Base-by-base conservation (phyloP, 176 grass and related monocot species). In the Typha latifolia region DNA sequence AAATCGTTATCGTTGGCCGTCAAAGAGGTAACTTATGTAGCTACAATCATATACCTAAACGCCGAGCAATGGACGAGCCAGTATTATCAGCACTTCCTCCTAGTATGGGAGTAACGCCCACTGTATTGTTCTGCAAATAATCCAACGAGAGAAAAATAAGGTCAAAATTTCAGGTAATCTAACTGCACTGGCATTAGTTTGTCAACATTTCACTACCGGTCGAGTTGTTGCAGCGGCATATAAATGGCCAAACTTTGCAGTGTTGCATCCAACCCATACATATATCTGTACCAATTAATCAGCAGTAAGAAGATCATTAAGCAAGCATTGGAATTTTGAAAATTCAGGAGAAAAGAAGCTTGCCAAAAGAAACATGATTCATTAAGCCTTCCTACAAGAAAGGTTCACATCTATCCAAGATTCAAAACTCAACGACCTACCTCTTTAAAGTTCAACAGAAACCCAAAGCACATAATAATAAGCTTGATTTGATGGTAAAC, bases 41-140 rank as follows among this genome's bases (percentile, higher is more conserved):
- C 11, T 66, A 13, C 78, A 77, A 34, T 5, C 15, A 26, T 82
- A 99, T 82, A 99, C 94, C 83, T 90, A 90, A 66, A 52, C 73
- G 85, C 0, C 81, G 79, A 79, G 86, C 86, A 85, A 99, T 93
- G 79, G 89, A 74, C 49, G 77, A 86, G 16, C 94, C 94, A 43
- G 83, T 90, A 49, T 90, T 99, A 69, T 99, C 86, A 62, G 88
- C 88, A 76, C 81, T 81, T 69, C 94, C 89, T 74, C 89, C 94
- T 55, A 78, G 74, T 76, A 97, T 70, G 75, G 94, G 86, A 49
- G 94, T 90, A 49, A 97, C 85, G 12, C 85, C 77, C 13, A 90
- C 86, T 49, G 12, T 66, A 9, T 82, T 80, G 56, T 79, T 81
- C 94, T 99, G 78, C 34, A 76, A 84, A 11, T 29, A 69, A 3